Evolutionary conservation across 306 rosid genomes (phyloP), one percentile per base, ranked within the genome.

Genomic region (Lathyrus aphaca): DNA sequence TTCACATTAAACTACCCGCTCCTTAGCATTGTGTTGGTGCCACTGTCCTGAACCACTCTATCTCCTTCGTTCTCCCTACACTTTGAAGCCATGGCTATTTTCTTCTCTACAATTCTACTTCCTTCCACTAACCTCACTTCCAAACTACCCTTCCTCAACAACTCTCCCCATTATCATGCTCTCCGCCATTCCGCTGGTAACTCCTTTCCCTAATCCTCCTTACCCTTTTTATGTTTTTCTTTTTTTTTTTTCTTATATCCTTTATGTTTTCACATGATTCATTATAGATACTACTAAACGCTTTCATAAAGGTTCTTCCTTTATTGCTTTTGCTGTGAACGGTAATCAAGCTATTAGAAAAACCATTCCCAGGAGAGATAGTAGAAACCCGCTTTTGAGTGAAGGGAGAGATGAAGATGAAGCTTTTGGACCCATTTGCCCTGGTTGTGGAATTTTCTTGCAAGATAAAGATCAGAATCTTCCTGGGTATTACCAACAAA

Each of bases 391-490:
- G 0, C n/a, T 93, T 62, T 63, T 90, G 77, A 90, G 96, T 72
- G 98, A 93, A 77, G 96, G 98, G 8, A 86, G 98, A 76, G 96
- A 93, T 68, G 96, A 85, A 72, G 96, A 93, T 70, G 96, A 90
- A 74, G 77, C 62, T 54, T 76, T 68, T 74, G 98, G 93, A 10
- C 86, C 81, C 38, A 74, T 90, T 60, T 93, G 96, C 76, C 96
- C 96, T 49, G 98, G 98, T n/a, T 93, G 98, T 84, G 98, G 98
- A 50, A 87, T 93, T 48, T 93, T 85, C 60, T 83, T 93, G 96
- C 98, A 90, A 83, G 91, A 90, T 78, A 66, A 79, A 42, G 87
- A 88, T 69, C 84, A 84, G 42, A 73, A 90, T 60, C 79, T 93
- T 83, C 91, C 89, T 64, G 96, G 96, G 65, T 90, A 45, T 75